A percentile compares a stretch with the other conserved stretches of the same genome.
These are phyloP conservation scores for Antitrichia curtipendula DNA, from an alignment of 225 moss, liverwort and hornwort genomes.

Conservation along the genomic window DNA sequence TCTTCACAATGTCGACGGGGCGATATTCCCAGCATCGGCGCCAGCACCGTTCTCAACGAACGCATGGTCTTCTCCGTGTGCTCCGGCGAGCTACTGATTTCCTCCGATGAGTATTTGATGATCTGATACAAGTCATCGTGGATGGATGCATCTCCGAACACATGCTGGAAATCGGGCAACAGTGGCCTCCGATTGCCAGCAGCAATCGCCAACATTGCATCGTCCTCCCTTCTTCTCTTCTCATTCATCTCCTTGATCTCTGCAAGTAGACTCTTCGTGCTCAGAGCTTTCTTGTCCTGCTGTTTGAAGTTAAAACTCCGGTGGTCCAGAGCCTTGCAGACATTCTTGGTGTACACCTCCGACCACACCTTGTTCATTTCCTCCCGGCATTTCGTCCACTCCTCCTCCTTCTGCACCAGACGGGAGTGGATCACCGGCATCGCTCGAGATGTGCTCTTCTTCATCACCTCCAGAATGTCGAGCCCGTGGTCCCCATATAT, in stretches of 20 bases:
- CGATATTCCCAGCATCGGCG: conserved; percentile 54
- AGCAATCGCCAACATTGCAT: conserved; percentile 35
- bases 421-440: conserved; percentile 54
- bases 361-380: conserved; percentile 95
- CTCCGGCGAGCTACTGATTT: conserved; percentile 49
- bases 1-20: conserved; percentile 15
- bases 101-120: conserved; percentile 65
- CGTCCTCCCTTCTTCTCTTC: conserved; percentile 67
- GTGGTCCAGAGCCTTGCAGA: conserved; percentile 75
- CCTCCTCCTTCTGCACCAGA: conserved; percentile 70
- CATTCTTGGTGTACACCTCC: conserved; percentile 78
- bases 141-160: conserved; percentile 40
- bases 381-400: conserved; percentile 51
- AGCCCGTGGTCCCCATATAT: conserved; percentile 84
- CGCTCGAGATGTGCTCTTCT: conserved; percentile 35
- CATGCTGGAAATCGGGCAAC: conserved; percentile 43
- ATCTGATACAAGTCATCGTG: conserved; percentile 73
- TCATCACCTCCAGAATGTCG: conserved; percentile 57
- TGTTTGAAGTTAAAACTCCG: conserved; percentile 84
- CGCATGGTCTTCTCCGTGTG: conserved; percentile 49
- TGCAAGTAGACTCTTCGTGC: conserved; percentile 54
- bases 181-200: conserved; percentile 45
- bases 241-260: conserved; percentile 78
- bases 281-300: conserved; percentile 82
- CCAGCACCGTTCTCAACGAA: conserved; percentile 53